Conservation (phyloP, 192 early-diverging fungal species). For the Podila epicladia region DNA sequence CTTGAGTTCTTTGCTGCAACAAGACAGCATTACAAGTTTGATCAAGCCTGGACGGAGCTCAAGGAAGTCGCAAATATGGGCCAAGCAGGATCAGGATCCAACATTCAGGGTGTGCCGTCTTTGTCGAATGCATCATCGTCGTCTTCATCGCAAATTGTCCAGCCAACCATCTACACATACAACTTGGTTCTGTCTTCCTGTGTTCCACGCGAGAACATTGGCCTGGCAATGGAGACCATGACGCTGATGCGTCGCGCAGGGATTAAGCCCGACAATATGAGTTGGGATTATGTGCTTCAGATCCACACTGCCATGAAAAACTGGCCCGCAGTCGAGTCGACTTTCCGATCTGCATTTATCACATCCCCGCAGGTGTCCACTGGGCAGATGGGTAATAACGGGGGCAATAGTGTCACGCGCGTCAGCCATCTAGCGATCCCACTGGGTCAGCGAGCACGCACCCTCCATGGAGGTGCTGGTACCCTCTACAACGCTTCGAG, state of each 20-base stretch:
- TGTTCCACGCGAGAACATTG: slow-evolving; percentile 37
- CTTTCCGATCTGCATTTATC: slow-evolving; percentile 25
- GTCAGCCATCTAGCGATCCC: slow-evolving; percentile 17
- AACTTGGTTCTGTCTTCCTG: slow-evolving; percentile 39
- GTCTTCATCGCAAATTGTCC: neutral
- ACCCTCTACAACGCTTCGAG: slow-evolving; percentile 2
- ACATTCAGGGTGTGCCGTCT: neutral
- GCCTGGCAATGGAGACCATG: slow-evolving; percentile 31
- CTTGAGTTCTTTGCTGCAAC: slow-evolving; percentile 32
- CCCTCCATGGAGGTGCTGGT: slow-evolving; percentile 26
- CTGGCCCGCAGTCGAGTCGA: slow-evolving; percentile 34
- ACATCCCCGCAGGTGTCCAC: neutral
- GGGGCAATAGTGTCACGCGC: neutral
- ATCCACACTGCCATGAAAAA: slow-evolving; percentile 39
- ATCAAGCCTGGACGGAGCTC: slow-evolving; percentile 38
- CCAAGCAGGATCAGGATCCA: neutral
- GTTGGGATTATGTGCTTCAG: slow-evolving; percentile 42
- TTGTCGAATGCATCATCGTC: neutral
- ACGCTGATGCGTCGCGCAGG: slow-evolving; percentile 28
- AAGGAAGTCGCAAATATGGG: neutral
- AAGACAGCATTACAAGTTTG: slow-evolving; percentile 21
- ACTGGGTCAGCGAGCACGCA: slow-evolving; percentile 21
- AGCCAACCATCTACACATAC: slow-evolving; percentile 35
- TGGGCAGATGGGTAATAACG: neutral
- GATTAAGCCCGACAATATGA: slow-evolving; percentile 40